These are phyloP conservation scores for Pestalotiopsis sp. DNA, from an alignment of 2,329 filamentous ascomycete species.

Conservation along the genomic window DNA sequence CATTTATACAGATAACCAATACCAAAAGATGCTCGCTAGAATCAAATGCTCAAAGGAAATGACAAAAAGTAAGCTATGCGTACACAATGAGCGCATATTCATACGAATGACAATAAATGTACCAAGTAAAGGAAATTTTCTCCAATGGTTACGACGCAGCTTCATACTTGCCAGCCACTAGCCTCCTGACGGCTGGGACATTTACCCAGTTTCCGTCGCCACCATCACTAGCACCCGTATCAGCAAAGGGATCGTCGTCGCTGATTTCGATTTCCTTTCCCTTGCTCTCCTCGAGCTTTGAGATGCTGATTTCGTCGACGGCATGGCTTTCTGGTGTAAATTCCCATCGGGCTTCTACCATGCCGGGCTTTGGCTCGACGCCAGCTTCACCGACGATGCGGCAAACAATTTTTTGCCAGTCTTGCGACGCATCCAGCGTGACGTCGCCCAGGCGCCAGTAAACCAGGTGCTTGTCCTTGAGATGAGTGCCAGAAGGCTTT, in stretches of 20 bases:
- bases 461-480: constrained; percentile 74
- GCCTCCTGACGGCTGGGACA: constrained; percentile 65
- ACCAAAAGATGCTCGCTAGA: background rate
- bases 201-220: constrained; percentile 60
- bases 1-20: background rate
- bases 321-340: constrained; percentile 45
- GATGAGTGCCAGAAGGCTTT: constrained; percentile 78
- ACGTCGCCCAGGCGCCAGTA: constrained; percentile 83
- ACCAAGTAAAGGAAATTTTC: background rate
- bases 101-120: constrained; percentile 6
- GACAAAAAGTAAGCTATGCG: background rate
- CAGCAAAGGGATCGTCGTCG: constrained; percentile 71
- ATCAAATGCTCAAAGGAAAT: background rate
- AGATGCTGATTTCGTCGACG: constrained; percentile 60
- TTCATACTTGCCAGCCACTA: constrained; percentile 78
- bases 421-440: constrained; percentile 60
- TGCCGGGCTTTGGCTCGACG: constrained; percentile 70
- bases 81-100: background rate
- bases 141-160: constrained; percentile 36
- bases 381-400: constrained; percentile 75
- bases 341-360: constrained; percentile 85
- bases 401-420: constrained; percentile 78
- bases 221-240: constrained; percentile 40
- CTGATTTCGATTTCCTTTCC: constrained; percentile 47
- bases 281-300: constrained; percentile 54